A percentile compares a stretch with the other conserved stretches of the same genome.
phyloP scores from a whole-genome alignment of 208 protist species.

The Trypanosoma theileri region DNA sequence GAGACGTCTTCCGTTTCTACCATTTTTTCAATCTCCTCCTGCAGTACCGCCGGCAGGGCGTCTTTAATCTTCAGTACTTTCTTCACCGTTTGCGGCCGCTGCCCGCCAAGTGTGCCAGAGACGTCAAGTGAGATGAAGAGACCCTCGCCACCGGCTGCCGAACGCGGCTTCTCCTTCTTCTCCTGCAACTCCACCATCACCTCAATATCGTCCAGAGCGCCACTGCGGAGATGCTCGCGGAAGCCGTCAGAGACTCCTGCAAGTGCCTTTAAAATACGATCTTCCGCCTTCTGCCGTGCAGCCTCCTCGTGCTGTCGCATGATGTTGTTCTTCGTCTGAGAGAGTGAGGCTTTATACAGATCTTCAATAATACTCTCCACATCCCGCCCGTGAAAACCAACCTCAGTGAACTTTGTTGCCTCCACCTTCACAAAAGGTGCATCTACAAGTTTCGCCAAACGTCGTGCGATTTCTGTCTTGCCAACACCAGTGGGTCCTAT shows the following conservation, averaged over 20 bases:
- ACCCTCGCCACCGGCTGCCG: constrained; percentile 59
- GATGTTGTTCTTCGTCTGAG: constrained; percentile 92
- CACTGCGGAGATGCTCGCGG: constrained; percentile 91
- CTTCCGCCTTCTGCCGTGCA: constrained; percentile 81
- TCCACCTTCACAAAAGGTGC: constrained; percentile 98
- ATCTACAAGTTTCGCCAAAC: constrained; percentile 96
- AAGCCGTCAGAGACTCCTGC: constrained; percentile 91
- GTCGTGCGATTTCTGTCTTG: constrained; percentile 96
- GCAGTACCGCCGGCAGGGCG: constrained; percentile 86
- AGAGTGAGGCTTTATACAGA: constrained; percentile 93
- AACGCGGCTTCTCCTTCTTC: constrained; percentile 91
- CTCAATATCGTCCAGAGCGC: constrained; percentile 90
- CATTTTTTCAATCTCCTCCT: constrained; percentile 94
- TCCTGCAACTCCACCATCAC: constrained; percentile 92
- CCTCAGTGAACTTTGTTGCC: constrained; percentile 98
- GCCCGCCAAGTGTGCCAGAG: constrained; percentile 73
- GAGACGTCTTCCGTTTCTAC: constrained; percentile 93
- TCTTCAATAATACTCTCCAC: constrained; percentile 98
- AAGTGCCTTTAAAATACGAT: constrained; percentile 88
- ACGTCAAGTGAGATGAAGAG: constrained; percentile 90
- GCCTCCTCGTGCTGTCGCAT: constrained; percentile 83
- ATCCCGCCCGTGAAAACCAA: constrained; percentile 96
- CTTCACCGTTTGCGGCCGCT: constrained; percentile 82
- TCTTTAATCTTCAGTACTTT: constrained; percentile 95
- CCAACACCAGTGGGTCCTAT: constrained; percentile 94